Base-by-base conservation (phyloP, 2,329 filamentous ascomycete species). In the Graphilbum ipis-grandicollis region DNA sequence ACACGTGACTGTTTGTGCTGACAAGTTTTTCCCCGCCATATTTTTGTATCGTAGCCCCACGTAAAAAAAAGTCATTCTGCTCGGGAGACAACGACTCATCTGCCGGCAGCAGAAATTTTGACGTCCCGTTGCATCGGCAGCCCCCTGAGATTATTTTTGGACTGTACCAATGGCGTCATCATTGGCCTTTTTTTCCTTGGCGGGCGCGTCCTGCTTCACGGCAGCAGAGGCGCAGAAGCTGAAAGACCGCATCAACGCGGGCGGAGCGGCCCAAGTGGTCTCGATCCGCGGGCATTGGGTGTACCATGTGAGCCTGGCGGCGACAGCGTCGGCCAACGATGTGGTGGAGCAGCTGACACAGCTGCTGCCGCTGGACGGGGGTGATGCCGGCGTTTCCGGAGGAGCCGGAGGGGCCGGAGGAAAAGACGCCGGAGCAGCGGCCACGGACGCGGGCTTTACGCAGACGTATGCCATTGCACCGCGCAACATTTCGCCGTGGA, bases 401-500 rank as follows among this genome's bases (percentile, higher is more conserved):
- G 66, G 70, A 40, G 60, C 64, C 37, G 13, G 56, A 63, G 39
- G 14, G 25, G 49, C 50, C 43, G 65, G 70, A 41, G 59, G 65
- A 37, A 17, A 55, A 63, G 40, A 15, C 32, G 19, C 14, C 19
- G 62, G 58, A 66, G 34, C 43, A 43, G 23, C 12, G 18, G 30
- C 21, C 30, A 15, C 22, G 7, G 33, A 35, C 19, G 29, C n/a
- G 6, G 29, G 10, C 29, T 15, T 17, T 15, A 10, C 7, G 28
- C 38, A 47, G 63, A 76, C 43, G 69, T 81, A 38, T 53, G 83
- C 85, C 52, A 68, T 93, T 40, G 75, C 71, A 33, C 88, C 88
- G 17, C 73, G 88, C 46, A 80, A 81, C 48, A 86, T 93, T 47
- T 94, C 86, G 30, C 90, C 90, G 53, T 98, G 90, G 90, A 94